These are phyloP conservation scores for Neofusicoccum laricinum DNA, from an alignment of 2,329 filamentous ascomycete genomes.

Conservation along the genomic window DNA sequence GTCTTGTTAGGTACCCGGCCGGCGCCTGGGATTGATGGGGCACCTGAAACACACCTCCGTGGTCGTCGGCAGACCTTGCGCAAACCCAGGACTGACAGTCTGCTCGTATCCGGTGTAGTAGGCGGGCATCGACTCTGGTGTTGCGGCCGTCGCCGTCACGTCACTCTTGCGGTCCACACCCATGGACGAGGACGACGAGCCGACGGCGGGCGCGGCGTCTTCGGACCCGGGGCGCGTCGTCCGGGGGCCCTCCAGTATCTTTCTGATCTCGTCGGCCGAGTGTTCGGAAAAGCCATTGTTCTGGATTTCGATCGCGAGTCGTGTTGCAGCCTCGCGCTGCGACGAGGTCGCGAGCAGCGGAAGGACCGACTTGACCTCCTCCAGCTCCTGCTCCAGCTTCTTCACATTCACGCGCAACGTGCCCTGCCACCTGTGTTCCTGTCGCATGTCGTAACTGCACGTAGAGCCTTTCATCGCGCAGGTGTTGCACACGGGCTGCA, in stretches of 20 bases:
- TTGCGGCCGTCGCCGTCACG: background rate
- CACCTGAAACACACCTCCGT: slow-evolving; percentile 8
- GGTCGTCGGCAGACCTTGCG: slow-evolving; percentile 5
- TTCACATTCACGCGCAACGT: slow-evolving; percentile 37
- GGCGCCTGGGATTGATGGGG: background rate
- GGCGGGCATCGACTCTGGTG: slow-evolving; percentile 1
- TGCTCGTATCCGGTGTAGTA: slow-evolving; percentile 13
- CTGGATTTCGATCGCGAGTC: slow-evolving; percentile 35
- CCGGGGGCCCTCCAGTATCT: slow-evolving; percentile 30
- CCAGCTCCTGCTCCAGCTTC: slow-evolving; percentile 36
- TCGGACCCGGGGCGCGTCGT: background rate
- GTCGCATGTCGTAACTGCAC: slow-evolving; percentile 38
- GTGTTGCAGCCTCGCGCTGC: slow-evolving; percentile 33
- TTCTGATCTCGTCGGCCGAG: slow-evolving; percentile 35
- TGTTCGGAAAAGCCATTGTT: slow-evolving; percentile 38
- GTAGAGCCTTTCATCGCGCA: slow-evolving; percentile 37
- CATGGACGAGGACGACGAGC: slow-evolving; percentile 2
- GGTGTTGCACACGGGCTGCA: slow-evolving; percentile 38
- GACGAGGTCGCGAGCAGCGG: slow-evolving; percentile 33
- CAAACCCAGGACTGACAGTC: background rate
- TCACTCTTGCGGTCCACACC: slow-evolving; percentile 5
- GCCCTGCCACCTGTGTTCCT: slow-evolving; percentile 38
- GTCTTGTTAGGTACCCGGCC: background rate
- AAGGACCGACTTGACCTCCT: slow-evolving; percentile 38
- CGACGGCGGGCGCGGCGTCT: background rate